Conservation (phyloP, 441 rosid genomes). For the Arabidopsis hybrid region DNA sequence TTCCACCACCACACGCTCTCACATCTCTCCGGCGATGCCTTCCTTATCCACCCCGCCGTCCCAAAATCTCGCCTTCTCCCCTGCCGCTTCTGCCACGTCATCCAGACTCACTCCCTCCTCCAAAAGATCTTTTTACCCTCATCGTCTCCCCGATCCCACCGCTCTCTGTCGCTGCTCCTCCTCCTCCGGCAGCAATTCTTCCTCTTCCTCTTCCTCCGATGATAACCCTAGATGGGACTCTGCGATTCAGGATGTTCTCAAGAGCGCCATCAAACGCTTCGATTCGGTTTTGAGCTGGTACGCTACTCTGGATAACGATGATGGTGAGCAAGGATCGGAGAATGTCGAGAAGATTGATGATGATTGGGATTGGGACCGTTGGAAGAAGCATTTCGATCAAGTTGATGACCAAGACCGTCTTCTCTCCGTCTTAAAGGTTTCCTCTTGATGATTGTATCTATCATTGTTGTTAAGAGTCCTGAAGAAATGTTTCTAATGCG, state of each 20-base stretch:
- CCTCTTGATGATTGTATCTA: not conserved
- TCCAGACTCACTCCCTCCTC: constrained; percentile 34
- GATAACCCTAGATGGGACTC: constrained; percentile 62
- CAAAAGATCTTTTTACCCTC: constrained; percentile 58
- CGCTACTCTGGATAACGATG: constrained; percentile 37
- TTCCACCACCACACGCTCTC: constrained; percentile 8
- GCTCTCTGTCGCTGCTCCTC: constrained; percentile 53
- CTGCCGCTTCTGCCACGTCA: constrained; percentile 36
- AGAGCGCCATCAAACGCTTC: constrained; percentile 61
- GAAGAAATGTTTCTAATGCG: not conserved
- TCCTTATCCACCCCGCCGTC: constrained; percentile 63
- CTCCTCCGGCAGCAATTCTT: constrained; percentile 1
- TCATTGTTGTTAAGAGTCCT: not conserved
- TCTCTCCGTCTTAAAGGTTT: constrained; percentile 76
- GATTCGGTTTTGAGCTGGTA: constrained; percentile 56
- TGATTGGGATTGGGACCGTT: constrained; percentile 94
- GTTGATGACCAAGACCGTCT: constrained; percentile 90
- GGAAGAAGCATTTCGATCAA: constrained; percentile 86
- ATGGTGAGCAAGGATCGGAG: constrained; percentile 25
- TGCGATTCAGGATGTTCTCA: constrained; percentile 60
- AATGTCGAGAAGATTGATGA: constrained; percentile 31
- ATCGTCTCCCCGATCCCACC: constrained; percentile 47
- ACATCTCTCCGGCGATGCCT: constrained; percentile 53
- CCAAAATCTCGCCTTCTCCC: constrained; percentile 55
- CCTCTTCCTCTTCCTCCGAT: constrained; percentile 15